A percentile compares a stretch with the other conserved stretches of the same genome.
phyloP scores from a whole-genome alignment of 805 yeast species.

The Ogataea ganodermae region DNA sequence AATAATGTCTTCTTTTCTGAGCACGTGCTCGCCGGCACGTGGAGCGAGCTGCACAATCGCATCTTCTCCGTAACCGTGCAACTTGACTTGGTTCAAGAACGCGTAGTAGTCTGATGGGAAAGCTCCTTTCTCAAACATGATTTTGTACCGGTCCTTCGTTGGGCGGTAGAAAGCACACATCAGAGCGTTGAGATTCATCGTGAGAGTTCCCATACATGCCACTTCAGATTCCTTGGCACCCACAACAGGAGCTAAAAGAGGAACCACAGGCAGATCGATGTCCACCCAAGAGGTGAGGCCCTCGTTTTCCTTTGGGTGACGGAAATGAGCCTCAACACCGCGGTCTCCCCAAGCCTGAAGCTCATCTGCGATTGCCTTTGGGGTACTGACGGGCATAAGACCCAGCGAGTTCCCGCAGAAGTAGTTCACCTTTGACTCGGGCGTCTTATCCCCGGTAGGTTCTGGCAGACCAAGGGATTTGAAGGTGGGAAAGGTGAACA shows the following conservation, averaged over 20 bases:
- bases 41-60: slow-evolving; percentile 68
- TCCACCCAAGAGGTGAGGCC: slow-evolving; percentile 76
- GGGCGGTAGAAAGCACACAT: slow-evolving; percentile 78
- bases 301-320: slow-evolving; percentile 52
- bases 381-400: slow-evolving; percentile 72
- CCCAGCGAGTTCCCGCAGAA: slow-evolving; percentile 96
- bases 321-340: slow-evolving; percentile 85
- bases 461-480: slow-evolving; percentile 53
- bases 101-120: slow-evolving; percentile 94
- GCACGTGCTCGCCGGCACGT: slow-evolving; percentile 52
- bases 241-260: slow-evolving; percentile 68
- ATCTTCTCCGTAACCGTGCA: slow-evolving; percentile 55
- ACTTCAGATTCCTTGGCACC: slow-evolving; percentile 80
- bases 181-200: slow-evolving; percentile 77
- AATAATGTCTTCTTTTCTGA: slow-evolving; percentile 66
- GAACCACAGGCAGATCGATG: slow-evolving; percentile 75
- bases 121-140: slow-evolving; percentile 81
- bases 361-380: slow-evolving; percentile 60
- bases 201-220: slow-evolving; percentile 84
- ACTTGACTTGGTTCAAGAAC: slow-evolving; percentile 65
- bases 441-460: slow-evolving; percentile 14
- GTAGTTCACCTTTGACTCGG: slow-evolving; percentile 47
- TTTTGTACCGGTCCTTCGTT: slow-evolving; percentile 55
- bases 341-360: slow-evolving; percentile 78
- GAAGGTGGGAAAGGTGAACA: slow-evolving; percentile 70